phyloP scores from a whole-genome alignment of 495 filamentous ascomycete genomes.

The Recurvomyces mirabilis region DNA sequence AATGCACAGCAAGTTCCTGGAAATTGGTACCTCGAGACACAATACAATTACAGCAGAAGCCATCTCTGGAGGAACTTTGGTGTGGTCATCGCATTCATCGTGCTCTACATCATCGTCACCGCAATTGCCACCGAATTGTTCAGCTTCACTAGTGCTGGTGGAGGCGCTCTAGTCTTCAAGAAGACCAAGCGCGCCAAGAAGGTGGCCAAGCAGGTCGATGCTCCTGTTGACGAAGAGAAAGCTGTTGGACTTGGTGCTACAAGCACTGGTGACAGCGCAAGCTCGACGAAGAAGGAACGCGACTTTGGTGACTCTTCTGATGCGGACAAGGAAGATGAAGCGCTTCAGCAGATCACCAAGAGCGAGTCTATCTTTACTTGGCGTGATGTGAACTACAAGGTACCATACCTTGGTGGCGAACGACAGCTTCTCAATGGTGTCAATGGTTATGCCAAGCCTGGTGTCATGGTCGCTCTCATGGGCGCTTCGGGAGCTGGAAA shows the following conservation, averaged over 20 bases:
- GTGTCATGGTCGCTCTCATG: constrained; percentile 69
- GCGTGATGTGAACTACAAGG: constrained; percentile 59
- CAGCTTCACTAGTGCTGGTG: constrained; percentile 24
- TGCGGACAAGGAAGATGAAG: constrained; percentile 31
- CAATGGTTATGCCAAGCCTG: constrained; percentile 69
- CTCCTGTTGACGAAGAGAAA: constrained; percentile 39
- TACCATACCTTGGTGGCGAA: constrained; percentile 59
- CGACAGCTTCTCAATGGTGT: constrained; percentile 61
- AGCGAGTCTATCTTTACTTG: constrained; percentile 67
- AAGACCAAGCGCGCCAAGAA: constrained; percentile 49
- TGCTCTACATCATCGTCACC: constrained; percentile 31
- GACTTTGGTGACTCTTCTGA: constrained; percentile 8
- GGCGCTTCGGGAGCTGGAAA: constrained; percentile 80
- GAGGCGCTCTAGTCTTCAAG: constrained; percentile 56
- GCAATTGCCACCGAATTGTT: constrained; percentile 27
- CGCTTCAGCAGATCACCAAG: constrained; percentile 45
- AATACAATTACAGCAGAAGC: constrained; percentile 43
- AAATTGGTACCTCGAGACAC: constrained; percentile 40
- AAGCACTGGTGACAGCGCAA: constrained; percentile 7
- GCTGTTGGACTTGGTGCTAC: constrained; percentile 13
- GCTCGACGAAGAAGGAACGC: constrained; percentile 13
- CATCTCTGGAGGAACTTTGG: constrained; percentile 56
- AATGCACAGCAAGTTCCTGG: constrained; percentile 42
- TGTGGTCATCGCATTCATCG: constrained; percentile 43
- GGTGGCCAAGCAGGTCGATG: constrained; percentile 31